phyloP scores from a whole-genome alignment of 2,329 filamentous ascomycete species.

The Cytospora paraplurivora region DNA sequence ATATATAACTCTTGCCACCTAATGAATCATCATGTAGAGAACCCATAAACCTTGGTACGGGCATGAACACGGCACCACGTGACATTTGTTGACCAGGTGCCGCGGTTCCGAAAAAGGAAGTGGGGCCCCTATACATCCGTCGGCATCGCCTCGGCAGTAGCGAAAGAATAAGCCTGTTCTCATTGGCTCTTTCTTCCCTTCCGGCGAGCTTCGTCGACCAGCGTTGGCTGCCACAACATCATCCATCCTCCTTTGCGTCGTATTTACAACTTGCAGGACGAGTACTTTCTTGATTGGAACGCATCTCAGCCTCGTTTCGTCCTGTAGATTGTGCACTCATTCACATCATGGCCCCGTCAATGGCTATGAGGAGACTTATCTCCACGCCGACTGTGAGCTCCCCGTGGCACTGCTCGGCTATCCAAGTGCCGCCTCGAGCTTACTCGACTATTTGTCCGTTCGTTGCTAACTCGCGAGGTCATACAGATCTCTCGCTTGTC shows the following conservation, averaged over 20 bases:
- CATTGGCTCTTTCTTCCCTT: slow-evolving; percentile 40
- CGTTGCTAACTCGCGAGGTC: slow-evolving; percentile 31
- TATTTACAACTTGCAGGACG: slow-evolving; percentile 27
- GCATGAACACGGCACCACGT: slow-evolving; percentile 1
- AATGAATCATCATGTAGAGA: slow-evolving; percentile 7
- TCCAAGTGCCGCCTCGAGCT: slow-evolving; percentile 13
- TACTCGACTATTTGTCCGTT: slow-evolving; percentile 18
- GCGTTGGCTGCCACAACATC: slow-evolving; percentile 34
- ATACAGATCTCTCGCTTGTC: slow-evolving; percentile 64
- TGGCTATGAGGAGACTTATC: slow-evolving; percentile 64
- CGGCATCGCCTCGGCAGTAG: slow-evolving; percentile 25
- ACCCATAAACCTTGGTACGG: neutral
- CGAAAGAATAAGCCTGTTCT: slow-evolving; percentile 29
- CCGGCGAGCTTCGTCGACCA: slow-evolving; percentile 24
- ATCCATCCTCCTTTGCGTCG: slow-evolving; percentile 34
- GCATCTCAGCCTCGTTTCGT: slow-evolving; percentile 31
- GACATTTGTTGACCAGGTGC: neutral
- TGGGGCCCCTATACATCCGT: slow-evolving; percentile 1
- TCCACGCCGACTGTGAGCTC: slow-evolving; percentile 57
- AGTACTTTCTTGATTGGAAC: slow-evolving; percentile 33
- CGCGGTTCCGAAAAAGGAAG: neutral
- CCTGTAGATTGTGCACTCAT: slow-evolving; percentile 21
- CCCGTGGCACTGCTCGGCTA: slow-evolving; percentile 4
- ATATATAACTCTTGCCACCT: neutral
- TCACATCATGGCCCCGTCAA: slow-evolving; percentile 60